Conservation (phyloP, 129 eudicot species). For the Centrapalus pauciflorus region DNA sequence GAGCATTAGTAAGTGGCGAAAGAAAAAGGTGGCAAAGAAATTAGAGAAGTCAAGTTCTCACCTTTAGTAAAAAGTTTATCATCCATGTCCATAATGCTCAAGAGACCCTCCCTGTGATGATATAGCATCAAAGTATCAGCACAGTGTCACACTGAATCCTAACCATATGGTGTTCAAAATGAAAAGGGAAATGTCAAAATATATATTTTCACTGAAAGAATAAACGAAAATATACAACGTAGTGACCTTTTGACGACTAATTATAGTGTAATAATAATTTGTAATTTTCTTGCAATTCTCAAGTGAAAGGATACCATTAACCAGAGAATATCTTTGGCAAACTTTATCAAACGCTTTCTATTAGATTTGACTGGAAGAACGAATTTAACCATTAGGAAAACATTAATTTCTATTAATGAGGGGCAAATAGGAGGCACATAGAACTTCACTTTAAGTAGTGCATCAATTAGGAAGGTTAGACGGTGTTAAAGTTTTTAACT, state of each 20-base stretch:
- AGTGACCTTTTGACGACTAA: not conserved
- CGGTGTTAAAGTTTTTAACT: not conserved
- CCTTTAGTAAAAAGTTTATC: constrained; percentile 40
- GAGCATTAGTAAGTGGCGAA: not conserved
- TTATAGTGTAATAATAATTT: not conserved
- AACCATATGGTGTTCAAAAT: not conserved
- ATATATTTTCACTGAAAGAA: not conserved
- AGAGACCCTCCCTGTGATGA: constrained; percentile 30
- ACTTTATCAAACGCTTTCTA: not conserved
- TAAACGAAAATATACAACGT: not conserved
- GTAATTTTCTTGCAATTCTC: not conserved
- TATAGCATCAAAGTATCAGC: constrained; percentile 22
- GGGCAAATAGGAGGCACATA: not conserved
- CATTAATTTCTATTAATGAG: not conserved
- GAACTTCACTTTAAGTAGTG: not conserved
- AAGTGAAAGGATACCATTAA: not conserved
- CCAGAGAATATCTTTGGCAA: not conserved
- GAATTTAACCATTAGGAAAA: not conserved
- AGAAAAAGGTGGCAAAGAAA: constrained; percentile 3
- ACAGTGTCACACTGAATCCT: not conserved
- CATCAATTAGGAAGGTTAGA: not conserved
- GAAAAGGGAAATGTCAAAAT: not conserved
- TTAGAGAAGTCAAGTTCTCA: constrained; percentile 6
- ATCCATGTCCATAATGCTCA: constrained; percentile 43
- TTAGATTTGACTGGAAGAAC: not conserved